phyloP scores from a whole-genome alignment of 129 eudicot species.

The carrot (Daucus carota) region DNA sequence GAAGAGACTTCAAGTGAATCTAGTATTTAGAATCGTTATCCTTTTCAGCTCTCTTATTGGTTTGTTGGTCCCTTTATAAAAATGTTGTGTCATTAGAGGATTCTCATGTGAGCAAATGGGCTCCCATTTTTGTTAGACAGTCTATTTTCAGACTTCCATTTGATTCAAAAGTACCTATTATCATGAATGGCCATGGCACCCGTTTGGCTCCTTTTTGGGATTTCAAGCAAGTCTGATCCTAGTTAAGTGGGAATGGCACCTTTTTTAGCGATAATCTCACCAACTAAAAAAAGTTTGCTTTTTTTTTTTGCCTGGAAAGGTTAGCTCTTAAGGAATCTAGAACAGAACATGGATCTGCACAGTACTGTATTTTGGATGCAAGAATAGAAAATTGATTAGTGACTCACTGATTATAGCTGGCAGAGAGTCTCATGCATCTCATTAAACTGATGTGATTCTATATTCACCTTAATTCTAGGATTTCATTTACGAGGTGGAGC shows the following conservation, averaged over 20 bases:
- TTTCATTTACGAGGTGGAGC: conserved; percentile 71
- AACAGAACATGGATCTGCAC: conserved; percentile 60
- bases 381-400: conserved; percentile 62
- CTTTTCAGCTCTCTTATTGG: background rate
- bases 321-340: conserved; percentile 54
- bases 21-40: background rate
- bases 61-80: conserved; percentile 21
- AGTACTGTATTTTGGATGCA: conserved; percentile 67
- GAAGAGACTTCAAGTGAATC: background rate
- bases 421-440: background rate
- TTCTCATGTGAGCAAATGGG: conserved; percentile 49
- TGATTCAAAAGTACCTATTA: conserved; percentile 56
- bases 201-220: conserved; percentile 92
- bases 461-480: conserved; percentile 29
- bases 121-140: conserved; percentile 69
- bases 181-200: conserved; percentile 95
- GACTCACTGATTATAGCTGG: conserved; percentile 21
- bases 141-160: conserved; percentile 69
- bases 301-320: conserved; percentile 56
- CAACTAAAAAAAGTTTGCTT: background rate
- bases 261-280: background rate
- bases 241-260: background rate
- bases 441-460: background rate
- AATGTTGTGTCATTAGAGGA: conserved; percentile 53
- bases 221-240: conserved; percentile 51